Conservation (phyloP, 345 rosid species). For the Gossypioides kirkii region DNA sequence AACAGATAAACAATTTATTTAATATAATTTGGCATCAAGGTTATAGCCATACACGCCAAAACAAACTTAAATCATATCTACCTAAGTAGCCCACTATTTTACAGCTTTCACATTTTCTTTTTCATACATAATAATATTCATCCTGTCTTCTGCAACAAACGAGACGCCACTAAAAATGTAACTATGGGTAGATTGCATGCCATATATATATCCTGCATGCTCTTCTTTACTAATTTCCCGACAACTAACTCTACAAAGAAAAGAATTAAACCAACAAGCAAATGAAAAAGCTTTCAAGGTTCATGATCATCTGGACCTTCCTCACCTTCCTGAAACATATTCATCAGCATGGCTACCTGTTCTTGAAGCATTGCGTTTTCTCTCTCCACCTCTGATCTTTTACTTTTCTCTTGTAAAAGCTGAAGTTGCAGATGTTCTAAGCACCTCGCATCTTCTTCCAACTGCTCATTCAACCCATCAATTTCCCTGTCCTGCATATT, state of each 20-base stretch:
- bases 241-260: slow-evolving; percentile 30
- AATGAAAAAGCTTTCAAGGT: slow-evolving; percentile 26
- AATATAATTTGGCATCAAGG: not conserved
- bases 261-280: slow-evolving; percentile 30
- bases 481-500: slow-evolving; percentile 78
- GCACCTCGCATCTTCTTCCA: slow-evolving; percentile 79
- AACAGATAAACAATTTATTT: not conserved
- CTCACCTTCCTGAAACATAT: slow-evolving; percentile 66
- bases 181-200: not conserved
- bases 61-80: not conserved
- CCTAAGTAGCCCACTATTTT: not conserved
- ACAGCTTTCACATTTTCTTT: not conserved
- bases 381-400: slow-evolving; percentile 71
- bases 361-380: slow-evolving; percentile 75
- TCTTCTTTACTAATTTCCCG: slow-evolving; percentile 7
- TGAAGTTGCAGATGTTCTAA: slow-evolving; percentile 84
- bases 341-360: slow-evolving; percentile 76
- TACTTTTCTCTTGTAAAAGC: slow-evolving; percentile 71
- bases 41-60: not conserved
- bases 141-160: not conserved
- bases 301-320: slow-evolving; percentile 42
- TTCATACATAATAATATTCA: not conserved
- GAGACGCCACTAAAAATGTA: not conserved
- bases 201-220: not conserved
- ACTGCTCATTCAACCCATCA: slow-evolving; percentile 80